A percentile compares a stretch with the other conserved stretches of the same genome.
Conservation (phyloP, 345 rosid genomes). For the Corchorus capsularis region DNA sequence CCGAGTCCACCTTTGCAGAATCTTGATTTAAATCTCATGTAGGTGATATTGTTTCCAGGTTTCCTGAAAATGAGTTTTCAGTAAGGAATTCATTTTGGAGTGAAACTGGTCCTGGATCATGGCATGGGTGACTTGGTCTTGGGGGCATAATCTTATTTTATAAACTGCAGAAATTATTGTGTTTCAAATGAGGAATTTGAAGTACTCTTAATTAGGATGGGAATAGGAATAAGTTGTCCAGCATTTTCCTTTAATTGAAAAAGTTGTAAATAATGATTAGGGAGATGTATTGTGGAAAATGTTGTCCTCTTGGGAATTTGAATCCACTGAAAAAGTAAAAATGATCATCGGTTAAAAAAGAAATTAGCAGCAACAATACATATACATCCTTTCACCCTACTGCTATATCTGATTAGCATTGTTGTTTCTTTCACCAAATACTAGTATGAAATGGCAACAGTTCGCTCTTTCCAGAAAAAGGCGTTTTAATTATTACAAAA, state of each 20-base stretch:
- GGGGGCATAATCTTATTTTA: neutral
- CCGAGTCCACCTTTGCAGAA: neutral
- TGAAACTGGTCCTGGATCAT: neutral
- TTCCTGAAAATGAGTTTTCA: neutral
- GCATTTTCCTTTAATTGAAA: neutral
- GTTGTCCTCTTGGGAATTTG: neutral
- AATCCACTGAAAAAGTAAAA: neutral
- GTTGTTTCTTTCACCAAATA: neutral
- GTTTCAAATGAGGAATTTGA: neutral
- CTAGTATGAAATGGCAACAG: neutral
- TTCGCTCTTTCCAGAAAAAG: neutral
- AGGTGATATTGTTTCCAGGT: neutral
- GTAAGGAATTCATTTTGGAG: neutral
- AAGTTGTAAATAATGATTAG: neutral
- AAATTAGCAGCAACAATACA: neutral
- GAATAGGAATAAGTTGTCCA: neutral
- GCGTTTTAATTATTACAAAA: constrained; percentile 8
- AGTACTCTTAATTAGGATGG: neutral
- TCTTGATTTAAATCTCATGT: neutral
- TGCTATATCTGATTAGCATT: constrained; percentile 1
- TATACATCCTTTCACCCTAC: neutral
- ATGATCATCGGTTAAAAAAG: neutral
- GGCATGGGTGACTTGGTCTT: neutral
- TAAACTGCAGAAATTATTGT: neutral
- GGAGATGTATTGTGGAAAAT: neutral